These are phyloP conservation scores for Sclerotinia glacialis DNA, from an alignment of 2,329 filamentous ascomycete species.

Conservation along the genomic window DNA sequence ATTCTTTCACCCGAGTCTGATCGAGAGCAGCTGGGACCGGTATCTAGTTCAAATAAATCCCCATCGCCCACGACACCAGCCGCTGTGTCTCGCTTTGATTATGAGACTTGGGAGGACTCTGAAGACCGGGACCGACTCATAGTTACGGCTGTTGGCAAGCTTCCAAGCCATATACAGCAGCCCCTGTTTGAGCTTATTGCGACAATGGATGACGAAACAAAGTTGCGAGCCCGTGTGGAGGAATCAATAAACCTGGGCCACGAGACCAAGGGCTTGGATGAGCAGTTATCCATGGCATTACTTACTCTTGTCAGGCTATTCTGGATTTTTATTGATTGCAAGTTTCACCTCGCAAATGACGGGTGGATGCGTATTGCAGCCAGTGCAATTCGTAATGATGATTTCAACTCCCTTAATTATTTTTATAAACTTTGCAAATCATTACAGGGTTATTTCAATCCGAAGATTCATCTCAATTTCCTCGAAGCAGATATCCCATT, in stretches of 20 bases:
- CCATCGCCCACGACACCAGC: conserved; percentile 30
- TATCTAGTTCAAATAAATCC: conserved; percentile 23
- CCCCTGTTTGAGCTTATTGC: conserved; percentile 19
- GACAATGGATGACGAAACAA: conserved; percentile 16
- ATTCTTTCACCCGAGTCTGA: conserved; percentile 24
- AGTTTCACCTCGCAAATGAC: conserved; percentile 22
- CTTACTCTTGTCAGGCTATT: conserved; percentile 32
- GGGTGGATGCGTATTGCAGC: conserved; percentile 7
- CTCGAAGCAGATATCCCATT: not conserved
- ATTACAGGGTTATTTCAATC: conserved; percentile 17
- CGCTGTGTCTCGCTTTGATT: conserved; percentile 30
- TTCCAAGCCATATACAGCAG: conserved; percentile 4
- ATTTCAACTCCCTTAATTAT: not conserved
- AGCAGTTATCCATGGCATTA: conserved; percentile 20
- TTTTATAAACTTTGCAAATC: conserved; percentile 9
- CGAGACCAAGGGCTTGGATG: conserved; percentile 26
- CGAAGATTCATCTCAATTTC: conserved; percentile 8
- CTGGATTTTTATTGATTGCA: conserved; percentile 38
- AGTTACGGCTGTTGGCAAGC: conserved; percentile 39
- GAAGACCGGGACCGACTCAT: conserved; percentile 42
- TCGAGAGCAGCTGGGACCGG: conserved; percentile 18
- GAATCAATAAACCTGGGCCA: not conserved
- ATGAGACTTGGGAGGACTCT: conserved; percentile 28
- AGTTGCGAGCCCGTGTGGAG: conserved; percentile 14
- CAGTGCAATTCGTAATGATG: not conserved